phyloP scores from a whole-genome alignment of 495 filamentous ascomycete species.

The Xylaria bambusicola region DNA sequence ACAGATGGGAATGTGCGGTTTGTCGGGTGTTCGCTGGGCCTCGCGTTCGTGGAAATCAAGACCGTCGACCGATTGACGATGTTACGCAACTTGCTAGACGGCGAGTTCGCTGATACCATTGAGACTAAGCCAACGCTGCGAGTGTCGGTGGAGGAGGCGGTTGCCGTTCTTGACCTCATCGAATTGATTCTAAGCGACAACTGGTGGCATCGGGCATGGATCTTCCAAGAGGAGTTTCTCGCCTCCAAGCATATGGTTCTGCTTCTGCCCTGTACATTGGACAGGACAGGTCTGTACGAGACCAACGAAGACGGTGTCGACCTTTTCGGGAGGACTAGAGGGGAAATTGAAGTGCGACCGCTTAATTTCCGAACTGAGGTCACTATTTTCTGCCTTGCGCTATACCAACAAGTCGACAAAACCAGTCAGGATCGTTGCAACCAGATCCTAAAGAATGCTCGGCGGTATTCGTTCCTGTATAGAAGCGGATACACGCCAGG shows the following conservation, averaged over 20 bases:
- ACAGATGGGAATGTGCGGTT: neutral
- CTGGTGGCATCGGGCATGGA: conserved; percentile 4
- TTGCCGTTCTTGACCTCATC: neutral
- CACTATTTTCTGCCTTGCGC: conserved; percentile 2
- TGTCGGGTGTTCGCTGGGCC: neutral
- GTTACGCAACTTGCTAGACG: neutral
- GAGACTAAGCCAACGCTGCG: neutral
- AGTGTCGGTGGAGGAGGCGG: neutral
- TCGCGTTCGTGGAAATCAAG: neutral
- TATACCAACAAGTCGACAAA: neutral
- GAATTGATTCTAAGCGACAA: neutral
- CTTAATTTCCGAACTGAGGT: conserved; percentile 5
- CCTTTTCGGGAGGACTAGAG: neutral
- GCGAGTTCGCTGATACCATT: neutral
- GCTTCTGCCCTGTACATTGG: neutral
- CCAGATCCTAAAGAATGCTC: conserved; percentile 1
- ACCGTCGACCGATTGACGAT: neutral
- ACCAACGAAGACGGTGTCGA: neutral
- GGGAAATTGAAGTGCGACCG: conserved; percentile 7
- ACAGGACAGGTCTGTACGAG: neutral
- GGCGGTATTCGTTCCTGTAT: neutral
- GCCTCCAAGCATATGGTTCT: neutral
- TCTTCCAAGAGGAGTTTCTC: conserved; percentile 2
- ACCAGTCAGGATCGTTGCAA: neutral
- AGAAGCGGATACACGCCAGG: neutral